Conservation (phyloP, 805 yeast species). For the Spathaspora passalidarum region DNA sequence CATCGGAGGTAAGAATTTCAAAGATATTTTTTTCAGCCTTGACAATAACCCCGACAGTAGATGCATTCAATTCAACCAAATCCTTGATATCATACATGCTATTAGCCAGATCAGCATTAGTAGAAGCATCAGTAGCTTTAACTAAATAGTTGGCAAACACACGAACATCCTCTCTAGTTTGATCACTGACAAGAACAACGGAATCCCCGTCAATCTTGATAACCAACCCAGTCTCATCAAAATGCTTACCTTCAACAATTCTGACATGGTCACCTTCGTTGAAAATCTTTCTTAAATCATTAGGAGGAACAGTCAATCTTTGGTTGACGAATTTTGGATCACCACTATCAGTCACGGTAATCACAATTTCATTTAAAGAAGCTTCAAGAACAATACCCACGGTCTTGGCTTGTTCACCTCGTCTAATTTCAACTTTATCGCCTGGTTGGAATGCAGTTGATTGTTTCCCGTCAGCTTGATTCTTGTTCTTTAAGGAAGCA, state of each 20-base stretch:
- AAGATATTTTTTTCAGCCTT: conserved; percentile 87
- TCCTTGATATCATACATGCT: conserved; percentile 87
- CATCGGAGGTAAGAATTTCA: conserved; percentile 77
- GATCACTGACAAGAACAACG: conserved; percentile 86
- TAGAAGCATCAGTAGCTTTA: conserved; percentile 84
- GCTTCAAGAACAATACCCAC: conserved; percentile 75
- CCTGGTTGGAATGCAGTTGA: conserved; percentile 75
- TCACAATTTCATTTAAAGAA: conserved; percentile 51
- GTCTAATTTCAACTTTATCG: conserved; percentile 85
- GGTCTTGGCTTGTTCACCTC: conserved; percentile 92
- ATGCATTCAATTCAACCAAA: conserved; percentile 82
- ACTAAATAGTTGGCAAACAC: conserved; percentile 90
- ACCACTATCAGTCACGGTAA: conserved; percentile 49
- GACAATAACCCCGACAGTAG: conserved; percentile 83
- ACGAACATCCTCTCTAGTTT: conserved; percentile 81
- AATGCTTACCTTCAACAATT: conserved; percentile 85
- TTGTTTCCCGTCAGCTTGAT: conserved; percentile 21
- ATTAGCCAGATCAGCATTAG: conserved; percentile 52
- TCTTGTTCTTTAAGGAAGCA: conserved; percentile 67
- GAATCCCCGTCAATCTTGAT: conserved; percentile 78
- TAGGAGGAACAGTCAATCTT: conserved; percentile 76
- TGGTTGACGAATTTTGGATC: conserved; percentile 56
- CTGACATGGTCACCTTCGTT: conserved; percentile 93
- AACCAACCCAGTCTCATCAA: conserved; percentile 93
- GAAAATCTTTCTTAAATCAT: conserved; percentile 81